phyloP scores from a whole-genome alignment of 148 eudicot species.

The Amaranthus hypochondriacus region DNA sequence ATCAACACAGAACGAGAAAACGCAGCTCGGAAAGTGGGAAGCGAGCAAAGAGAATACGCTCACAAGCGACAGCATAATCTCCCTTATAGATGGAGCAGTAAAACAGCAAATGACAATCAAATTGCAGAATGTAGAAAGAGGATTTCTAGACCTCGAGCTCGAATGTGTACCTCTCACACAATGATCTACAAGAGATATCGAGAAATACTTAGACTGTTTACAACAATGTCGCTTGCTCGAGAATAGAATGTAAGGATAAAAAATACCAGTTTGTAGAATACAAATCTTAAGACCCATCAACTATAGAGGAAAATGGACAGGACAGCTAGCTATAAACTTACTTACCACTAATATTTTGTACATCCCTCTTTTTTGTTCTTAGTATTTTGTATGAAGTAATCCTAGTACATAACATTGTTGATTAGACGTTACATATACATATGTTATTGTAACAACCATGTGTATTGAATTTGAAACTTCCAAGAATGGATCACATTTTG shows the following conservation, averaged over 20 bases:
- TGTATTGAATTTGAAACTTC: not conserved
- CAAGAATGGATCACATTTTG: no score
- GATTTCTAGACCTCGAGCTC: constrained; percentile 79
- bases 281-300: not conserved
- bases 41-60: constrained; percentile 73
- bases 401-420: not conserved
- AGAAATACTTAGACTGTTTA: constrained; percentile 3
- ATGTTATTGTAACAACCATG: not conserved
- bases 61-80: constrained; percentile 60
- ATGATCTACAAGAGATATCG: constrained; percentile 21
- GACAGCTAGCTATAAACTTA: constrained; percentile 14
- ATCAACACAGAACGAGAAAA: constrained; percentile 34
- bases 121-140: constrained; percentile 84
- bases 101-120: constrained; percentile 68
- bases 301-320: no score
- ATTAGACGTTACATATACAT: not conserved
- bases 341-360: constrained; percentile 13
- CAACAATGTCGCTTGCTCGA: constrained; percentile 3
- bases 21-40: constrained; percentile 59
- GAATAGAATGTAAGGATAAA: constrained; percentile 5
- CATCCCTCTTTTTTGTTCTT: constrained; percentile 1
- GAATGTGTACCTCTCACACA: constrained; percentile 93
- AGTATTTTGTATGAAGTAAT: not conserved
- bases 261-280: not conserved
- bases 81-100: constrained; percentile 48